Conservation (phyloP, 352 stramenopile species). For the Phytophthora idaei region DNA sequence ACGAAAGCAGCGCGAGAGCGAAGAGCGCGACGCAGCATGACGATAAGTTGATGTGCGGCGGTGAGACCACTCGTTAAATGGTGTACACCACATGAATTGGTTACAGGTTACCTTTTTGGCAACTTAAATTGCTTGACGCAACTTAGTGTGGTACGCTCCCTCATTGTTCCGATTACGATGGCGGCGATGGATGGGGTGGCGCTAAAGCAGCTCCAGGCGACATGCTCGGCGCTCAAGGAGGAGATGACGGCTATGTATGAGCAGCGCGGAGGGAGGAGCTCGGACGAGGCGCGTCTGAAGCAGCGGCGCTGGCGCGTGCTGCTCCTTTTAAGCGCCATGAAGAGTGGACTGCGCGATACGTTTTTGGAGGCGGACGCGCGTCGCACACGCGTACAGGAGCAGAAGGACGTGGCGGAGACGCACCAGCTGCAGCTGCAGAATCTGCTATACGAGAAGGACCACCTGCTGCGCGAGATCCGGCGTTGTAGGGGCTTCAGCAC, state of each 20-base stretch:
- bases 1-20: conserved; percentile 16
- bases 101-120: neutral
- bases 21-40: conserved; percentile 28
- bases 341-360: conserved; percentile 62
- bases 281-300: conserved; percentile 53
- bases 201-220: conserved; percentile 60
- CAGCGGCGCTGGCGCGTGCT: conserved; percentile 63
- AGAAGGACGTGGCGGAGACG: conserved; percentile 76
- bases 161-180: neutral
- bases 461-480: conserved; percentile 77
- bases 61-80: conserved; percentile 25
- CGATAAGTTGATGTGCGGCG: conserved; percentile 23
- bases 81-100: conserved; percentile 15
- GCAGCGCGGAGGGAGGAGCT: conserved; percentile 17
- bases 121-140: no score
- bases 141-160: neutral
- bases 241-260: conserved; percentile 49
- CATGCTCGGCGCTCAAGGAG: conserved; percentile 50
- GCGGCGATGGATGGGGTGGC: conserved; percentile 21
- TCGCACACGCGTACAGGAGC: conserved; percentile 66
- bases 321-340: conserved; percentile 59
- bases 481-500: conserved; percentile 74
- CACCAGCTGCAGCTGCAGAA: conserved; percentile 86
- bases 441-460: conserved; percentile 84
- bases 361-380: conserved; percentile 74